Evolutionary conservation across 306 rosid species (phyloP).

Genomic region (Malus orientalis): DNA sequence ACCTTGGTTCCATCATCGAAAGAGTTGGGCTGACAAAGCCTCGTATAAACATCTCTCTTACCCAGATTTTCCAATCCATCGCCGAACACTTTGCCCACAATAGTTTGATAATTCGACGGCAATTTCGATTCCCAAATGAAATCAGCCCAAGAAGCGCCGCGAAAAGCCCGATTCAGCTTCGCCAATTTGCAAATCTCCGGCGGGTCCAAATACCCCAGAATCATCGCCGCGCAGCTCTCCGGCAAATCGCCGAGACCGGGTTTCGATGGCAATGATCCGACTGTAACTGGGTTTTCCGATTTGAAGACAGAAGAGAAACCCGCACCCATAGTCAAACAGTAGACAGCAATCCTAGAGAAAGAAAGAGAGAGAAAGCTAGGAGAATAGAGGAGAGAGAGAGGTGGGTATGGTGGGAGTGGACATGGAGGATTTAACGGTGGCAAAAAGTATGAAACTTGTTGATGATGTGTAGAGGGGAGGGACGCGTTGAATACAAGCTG

Average conservation of each 20-base stretch:
- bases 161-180: conserved; percentile 64
- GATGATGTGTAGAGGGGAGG: background rate
- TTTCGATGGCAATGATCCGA: conserved; percentile 10
- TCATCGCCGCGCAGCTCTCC: conserved; percentile 62
- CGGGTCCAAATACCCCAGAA: conserved; percentile 63
- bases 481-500: background rate
- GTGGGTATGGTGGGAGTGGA: background rate
- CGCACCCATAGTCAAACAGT: conserved; percentile 30
- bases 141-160: conserved; percentile 77
- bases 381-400: background rate
- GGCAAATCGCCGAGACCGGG: conserved; percentile 68
- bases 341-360: background rate
- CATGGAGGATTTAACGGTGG: background rate
- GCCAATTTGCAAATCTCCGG: conserved; percentile 70
- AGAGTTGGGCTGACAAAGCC: conserved; percentile 41
- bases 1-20: conserved; percentile 79
- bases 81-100: conserved; percentile 32
- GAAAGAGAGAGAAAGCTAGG: background rate
- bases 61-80: conserved; percentile 34
- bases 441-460: background rate
- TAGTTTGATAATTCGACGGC: conserved; percentile 48
- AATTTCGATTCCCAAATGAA: conserved; percentile 89
- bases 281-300: conserved; percentile 8
- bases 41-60: conserved; percentile 56
- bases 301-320: conserved; percentile 29